These are phyloP conservation scores for Penicillium brasilianum DNA, from an alignment of 2,329 filamentous ascomycete species.

Conservation along the genomic window DNA sequence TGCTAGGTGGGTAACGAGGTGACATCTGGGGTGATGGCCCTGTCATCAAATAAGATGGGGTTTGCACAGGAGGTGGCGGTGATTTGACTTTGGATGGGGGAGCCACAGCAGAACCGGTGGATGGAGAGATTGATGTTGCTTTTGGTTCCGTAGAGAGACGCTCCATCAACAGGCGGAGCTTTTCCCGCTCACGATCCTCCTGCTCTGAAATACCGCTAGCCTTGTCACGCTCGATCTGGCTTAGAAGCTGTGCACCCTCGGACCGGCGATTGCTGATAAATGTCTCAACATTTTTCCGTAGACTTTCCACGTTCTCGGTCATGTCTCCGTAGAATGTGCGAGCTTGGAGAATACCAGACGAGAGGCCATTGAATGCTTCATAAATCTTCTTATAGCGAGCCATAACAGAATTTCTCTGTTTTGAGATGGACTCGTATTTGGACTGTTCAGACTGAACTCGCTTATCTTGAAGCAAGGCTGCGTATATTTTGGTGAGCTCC, in stretches of 20 bases:
- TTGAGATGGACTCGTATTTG: constrained; percentile 88
- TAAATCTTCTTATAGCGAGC: constrained; percentile 89
- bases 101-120: constrained; percentile 51
- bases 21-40: constrained; percentile 50
- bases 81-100: constrained; percentile 53
- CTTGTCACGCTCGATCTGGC: constrained; percentile 82
- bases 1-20: constrained; percentile 40
- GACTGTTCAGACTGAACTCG: constrained; percentile 90
- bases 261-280: constrained; percentile 94
- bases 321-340: constrained; percentile 95
- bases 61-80: constrained; percentile 41
- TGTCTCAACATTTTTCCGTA: constrained; percentile 93
- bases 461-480: constrained; percentile 88
- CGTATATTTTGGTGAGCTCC: constrained; percentile 86
- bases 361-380: constrained; percentile 88
- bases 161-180: constrained; percentile 89
- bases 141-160: constrained; percentile 81
- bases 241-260: constrained; percentile 87
- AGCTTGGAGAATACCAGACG: constrained; percentile 82
- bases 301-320: constrained; percentile 88
- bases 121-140: constrained; percentile 36
- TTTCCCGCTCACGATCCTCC: constrained; percentile 83
- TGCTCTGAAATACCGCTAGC: constrained; percentile 61
- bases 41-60: constrained; percentile 37
- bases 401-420: constrained; percentile 80